Evolutionary conservation across 2,329 filamentous ascomycete species (phyloP).

Genomic region (Penicillium sp.): DNA sequence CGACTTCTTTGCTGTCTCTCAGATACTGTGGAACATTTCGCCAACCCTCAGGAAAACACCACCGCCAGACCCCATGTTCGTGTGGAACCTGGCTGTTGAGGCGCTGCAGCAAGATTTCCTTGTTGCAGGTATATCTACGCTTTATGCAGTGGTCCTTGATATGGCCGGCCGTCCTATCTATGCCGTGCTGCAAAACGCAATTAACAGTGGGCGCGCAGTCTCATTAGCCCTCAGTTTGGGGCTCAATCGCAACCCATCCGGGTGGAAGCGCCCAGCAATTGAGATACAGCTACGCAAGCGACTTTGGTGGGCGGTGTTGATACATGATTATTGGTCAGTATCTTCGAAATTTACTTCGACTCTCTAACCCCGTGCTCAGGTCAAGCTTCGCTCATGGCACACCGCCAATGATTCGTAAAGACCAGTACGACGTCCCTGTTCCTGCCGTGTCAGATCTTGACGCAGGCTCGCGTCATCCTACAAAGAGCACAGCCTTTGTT

Average conservation of each 20-base stretch:
- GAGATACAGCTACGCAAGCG: constrained; percentile 58
- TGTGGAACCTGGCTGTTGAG: constrained; percentile 61
- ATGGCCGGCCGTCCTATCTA: constrained; percentile 58
- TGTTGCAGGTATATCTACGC: constrained; percentile 57
- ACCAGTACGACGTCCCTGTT: constrained; percentile 53
- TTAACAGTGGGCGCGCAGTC: constrained; percentile 55
- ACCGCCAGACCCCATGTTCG: constrained; percentile 56
- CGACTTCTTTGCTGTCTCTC: constrained; percentile 55
- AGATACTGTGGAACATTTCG: constrained; percentile 54
- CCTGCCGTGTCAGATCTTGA: constrained; percentile 32
- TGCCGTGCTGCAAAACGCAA: constrained; percentile 57
- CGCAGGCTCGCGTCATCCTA: constrained; percentile 14
- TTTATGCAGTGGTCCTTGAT: constrained; percentile 58
- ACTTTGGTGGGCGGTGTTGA: constrained; percentile 60
- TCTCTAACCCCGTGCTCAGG: constrained; percentile 37
- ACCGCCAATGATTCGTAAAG: constrained; percentile 51
- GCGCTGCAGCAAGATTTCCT: constrained; percentile 59
- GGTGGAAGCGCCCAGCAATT: constrained; percentile 55
- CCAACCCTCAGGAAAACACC: constrained; percentile 20
- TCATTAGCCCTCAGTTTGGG: constrained; percentile 59
- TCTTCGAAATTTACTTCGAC: not conserved
- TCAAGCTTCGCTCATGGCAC: constrained; percentile 58
- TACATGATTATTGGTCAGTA: constrained; percentile 57
- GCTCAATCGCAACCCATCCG: constrained; percentile 57
- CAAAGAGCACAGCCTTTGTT: constrained; percentile 17